Evolutionary conservation across 257 asterid genomes (phyloP), one percentile per base, ranked within the genome.

Genomic region (Buddleja alternifolia): DNA sequence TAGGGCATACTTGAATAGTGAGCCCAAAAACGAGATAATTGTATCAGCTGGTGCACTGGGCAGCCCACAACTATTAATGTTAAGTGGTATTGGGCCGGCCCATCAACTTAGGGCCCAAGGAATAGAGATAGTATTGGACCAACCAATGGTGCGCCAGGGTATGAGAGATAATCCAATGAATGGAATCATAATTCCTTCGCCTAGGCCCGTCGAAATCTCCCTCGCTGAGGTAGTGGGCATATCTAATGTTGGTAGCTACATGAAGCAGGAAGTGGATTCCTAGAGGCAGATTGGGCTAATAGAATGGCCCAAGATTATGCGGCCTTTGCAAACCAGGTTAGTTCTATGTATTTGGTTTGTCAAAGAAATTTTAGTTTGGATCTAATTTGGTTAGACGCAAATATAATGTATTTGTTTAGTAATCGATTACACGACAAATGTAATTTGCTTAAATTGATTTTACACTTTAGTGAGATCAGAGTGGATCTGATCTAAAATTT

Each of bases 111-210:
- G 0, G 64, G 81, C 83, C 67, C 78, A 66, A 0, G 60, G 44
- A 19, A 71, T 81, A 9, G 12, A 10, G 0, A 66, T 76, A 0
- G 32, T 78, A 32, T 9, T 78, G 67, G 73, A 84, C 58, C 88
- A 86, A 15, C 85, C 87, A 8, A 63, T 73, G 81, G 95, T 93
- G 67, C 96, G 98, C 16, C 86, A 81, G 29, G 93, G 86, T 24
- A 83, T 93, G 90, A 66, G 92, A 0, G 98, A 93, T 60, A 93
- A 93, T 54, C 97, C 98, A 17, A 78, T 81, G 86, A 93, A 86
- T 54, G 82, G 79, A 1, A 39, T 90, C 12, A 6, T 88, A n/a
- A 29, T 92, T 14, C 96, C 97, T 19, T 77, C 85, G 2, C 81
- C 81, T 0, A 73, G 63, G 36, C 82, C 88, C 7, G 83, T 90